phyloP scores from a whole-genome alignment of 192 early-diverging fungal genomes.

The Gaertneriomyces sp. region DNA sequence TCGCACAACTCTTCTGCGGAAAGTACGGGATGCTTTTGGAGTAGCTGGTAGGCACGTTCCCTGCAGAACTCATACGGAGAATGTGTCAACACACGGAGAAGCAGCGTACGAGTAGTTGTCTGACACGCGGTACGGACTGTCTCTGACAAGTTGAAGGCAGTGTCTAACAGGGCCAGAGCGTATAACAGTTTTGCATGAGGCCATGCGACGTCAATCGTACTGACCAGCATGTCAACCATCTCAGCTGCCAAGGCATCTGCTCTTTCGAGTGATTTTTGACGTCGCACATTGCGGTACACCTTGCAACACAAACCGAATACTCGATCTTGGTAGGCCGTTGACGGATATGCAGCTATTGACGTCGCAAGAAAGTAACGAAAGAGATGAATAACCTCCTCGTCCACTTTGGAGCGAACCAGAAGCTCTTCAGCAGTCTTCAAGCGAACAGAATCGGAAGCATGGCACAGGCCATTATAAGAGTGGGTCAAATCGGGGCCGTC shows the following conservation, averaged over 20 bases:
- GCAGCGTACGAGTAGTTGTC: not conserved
- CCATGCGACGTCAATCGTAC: not conserved
- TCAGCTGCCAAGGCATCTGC: not conserved
- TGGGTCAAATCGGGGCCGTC: too few relatives aligned
- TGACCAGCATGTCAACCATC: not conserved
- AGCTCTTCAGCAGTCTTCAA: not conserved
- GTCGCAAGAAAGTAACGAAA: constrained; percentile 5
- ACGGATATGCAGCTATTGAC: not conserved
- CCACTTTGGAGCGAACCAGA: not conserved
- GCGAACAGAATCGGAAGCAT: too few relatives aligned
- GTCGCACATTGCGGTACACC: not conserved
- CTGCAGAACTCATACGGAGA: constrained; percentile 1
- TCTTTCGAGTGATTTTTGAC: not conserved
- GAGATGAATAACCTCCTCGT: not conserved
- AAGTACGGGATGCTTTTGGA: not conserved
- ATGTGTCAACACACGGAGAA: not conserved
- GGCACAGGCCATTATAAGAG: too few relatives aligned
- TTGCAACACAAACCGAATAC: not conserved
- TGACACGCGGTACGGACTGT: not conserved
- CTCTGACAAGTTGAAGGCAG: not conserved
- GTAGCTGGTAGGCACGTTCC: not conserved
- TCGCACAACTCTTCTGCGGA: not conserved
- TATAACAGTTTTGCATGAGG: not conserved
- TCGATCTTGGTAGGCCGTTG: not conserved
- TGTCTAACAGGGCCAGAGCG: not conserved